Evolutionary conservation across 768 basidiomycete genomes (phyloP).

Genomic region (Amanita subjunquillea): DNA sequence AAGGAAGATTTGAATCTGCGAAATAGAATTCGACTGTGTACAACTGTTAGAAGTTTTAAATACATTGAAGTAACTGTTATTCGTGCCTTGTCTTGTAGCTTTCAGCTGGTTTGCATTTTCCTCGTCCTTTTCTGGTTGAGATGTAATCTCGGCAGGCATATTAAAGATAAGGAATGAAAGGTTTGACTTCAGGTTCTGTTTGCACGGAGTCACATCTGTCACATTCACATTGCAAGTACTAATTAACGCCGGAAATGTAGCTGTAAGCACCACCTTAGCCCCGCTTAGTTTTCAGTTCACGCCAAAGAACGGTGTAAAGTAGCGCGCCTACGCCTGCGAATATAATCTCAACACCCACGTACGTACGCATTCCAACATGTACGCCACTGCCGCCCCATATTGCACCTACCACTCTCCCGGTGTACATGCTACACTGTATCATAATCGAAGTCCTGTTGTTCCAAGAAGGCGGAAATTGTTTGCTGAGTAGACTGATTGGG

Average conservation of each 20-base stretch:
- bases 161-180: neutral
- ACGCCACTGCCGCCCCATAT: constrained; percentile 59
- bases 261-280: constrained; percentile 34
- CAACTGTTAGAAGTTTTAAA: neutral
- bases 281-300: constrained; percentile 52
- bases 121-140: constrained; percentile 8
- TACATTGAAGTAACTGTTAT: neutral
- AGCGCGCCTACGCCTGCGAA: constrained; percentile 48
- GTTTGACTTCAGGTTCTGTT: neutral
- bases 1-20: constrained; percentile 92
- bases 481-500: constrained; percentile 55
- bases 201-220: neutral
- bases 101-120: constrained; percentile 34
- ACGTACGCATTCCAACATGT: constrained; percentile 50
- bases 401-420: constrained; percentile 53
- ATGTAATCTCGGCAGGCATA: constrained; percentile 1
- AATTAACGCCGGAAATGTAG: too few species aligned
- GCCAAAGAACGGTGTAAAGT: constrained; percentile 49
- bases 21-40: constrained; percentile 91
- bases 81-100: constrained; percentile 44
- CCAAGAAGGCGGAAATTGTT: constrained; percentile 57
- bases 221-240: too few species aligned
- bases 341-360: constrained; percentile 48
- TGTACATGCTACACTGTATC: constrained; percentile 63
- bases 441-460: constrained; percentile 43